Conservation (phyloP, 2,329 filamentous ascomycete species). For the Colletotrichum lentis region DNA sequence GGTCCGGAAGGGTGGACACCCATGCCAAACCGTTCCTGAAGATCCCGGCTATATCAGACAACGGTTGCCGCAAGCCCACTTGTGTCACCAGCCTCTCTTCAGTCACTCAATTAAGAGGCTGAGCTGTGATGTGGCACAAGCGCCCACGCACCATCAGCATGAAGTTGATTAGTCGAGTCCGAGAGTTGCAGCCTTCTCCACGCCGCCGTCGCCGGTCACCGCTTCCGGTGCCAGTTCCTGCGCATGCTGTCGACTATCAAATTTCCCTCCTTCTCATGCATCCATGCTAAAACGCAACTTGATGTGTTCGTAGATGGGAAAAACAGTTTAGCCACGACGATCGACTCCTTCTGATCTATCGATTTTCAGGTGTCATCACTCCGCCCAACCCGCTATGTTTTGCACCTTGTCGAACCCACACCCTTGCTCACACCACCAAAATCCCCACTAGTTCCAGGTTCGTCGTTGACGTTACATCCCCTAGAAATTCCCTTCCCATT, state of each 20-base stretch:
- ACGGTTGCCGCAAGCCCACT: conserved; percentile 32
- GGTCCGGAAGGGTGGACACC: conserved; percentile 15
- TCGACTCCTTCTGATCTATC: conserved; percentile 3
- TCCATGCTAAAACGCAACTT: conserved; percentile 11
- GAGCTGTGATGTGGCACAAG: conserved; percentile 34
- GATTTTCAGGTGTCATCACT: conserved; percentile 12
- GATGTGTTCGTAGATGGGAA: background rate
- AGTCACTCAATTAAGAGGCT: conserved; percentile 23
- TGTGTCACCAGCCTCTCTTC: conserved; percentile 23
- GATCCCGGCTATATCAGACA: conserved; percentile 32
- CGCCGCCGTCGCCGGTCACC: conserved; percentile 22
- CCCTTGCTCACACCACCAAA: conserved; percentile 1
- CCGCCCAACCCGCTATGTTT: background rate
- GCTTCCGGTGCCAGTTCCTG: conserved; percentile 31
- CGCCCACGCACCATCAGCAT: conserved; percentile 31
- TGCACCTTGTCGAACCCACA: conserved; percentile 6
- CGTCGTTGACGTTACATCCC: conserved; percentile 38
- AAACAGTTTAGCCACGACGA: conserved; percentile 8
- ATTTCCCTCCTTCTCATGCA: conserved; percentile 29
- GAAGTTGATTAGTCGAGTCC: conserved; percentile 33
- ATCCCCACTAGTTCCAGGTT: conserved; percentile 37
- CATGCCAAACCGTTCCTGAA: conserved; percentile 33
- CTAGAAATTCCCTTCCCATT: conserved; percentile 31
- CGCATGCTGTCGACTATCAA: conserved; percentile 19
- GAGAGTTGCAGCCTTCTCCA: conserved; percentile 30